Base-by-base conservation (phyloP, 352 stramenopile species). In the Pythium sp. region DNA sequence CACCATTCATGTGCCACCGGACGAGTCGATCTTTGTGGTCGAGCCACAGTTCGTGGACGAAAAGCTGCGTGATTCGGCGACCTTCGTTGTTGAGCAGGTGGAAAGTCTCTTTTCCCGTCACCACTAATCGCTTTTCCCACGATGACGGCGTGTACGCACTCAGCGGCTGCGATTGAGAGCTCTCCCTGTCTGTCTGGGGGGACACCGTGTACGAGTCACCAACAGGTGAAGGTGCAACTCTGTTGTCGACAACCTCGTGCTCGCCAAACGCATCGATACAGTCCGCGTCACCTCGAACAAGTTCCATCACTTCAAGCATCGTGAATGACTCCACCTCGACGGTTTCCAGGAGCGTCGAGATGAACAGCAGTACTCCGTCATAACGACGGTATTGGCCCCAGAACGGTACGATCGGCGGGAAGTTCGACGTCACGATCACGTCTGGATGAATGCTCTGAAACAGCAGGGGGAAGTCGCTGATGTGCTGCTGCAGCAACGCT, bases 71-170 rank as follows among this genome's bases (percentile, higher is more conserved):
- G 34, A 95, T 81, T 0, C 78, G 75, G 8, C 87, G 83, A 14
- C 81, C 79, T 24, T 83, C 72, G 26, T 83, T 81, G 38, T 84
- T 82, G 22, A 85, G 69, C 41, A 95, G 69, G 24, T 81, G 83
- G 64, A 88, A 91, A n/a, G 87, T 95, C 59, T 95, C 87, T 54
- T 93, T 95, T 20, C 87, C 87, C 0, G 87, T 93, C 8, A 95
- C 78, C 6, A 95, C 87, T 20, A 95, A 65, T 0, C 87, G 83
- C 60, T 84, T 90, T 57, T 80, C 82, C 85, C 85, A 93, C 22
- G 81, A 28, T 11, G 82, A 88, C 30, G 82, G 82, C 2, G 84
- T 90, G 5, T 70, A 77, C 3, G 74, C 64, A n/a, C 74, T 81
- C 28, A 76, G 72, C 0, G 66, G 59, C 41, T 57, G 54, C 5